Conservation (phyloP, 768 basidiomycete species). For the Paxillus rubicundulus region DNA sequence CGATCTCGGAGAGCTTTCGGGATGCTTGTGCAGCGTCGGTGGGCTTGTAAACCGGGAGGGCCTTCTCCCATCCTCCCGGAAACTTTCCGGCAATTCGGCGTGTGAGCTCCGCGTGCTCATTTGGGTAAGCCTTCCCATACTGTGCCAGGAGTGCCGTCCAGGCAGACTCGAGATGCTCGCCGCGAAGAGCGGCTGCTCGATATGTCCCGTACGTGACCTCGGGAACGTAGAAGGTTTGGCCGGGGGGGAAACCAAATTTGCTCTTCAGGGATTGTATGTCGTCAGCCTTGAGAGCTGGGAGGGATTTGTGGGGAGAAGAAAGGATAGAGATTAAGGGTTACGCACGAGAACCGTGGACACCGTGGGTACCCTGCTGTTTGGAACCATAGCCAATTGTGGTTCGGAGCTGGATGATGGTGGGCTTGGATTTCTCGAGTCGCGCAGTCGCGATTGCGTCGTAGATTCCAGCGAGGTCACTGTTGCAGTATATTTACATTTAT, state of each 20-base stretch:
- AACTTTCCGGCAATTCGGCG: slow-evolving; percentile 83
- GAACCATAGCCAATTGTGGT: slow-evolving; percentile 96
- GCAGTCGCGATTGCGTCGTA: slow-evolving; percentile 76
- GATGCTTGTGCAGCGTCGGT: slow-evolving; percentile 83
- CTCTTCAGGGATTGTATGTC: slow-evolving; percentile 82
- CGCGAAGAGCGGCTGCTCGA: slow-evolving; percentile 62
- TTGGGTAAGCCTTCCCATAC: slow-evolving; percentile 78
- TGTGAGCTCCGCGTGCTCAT: slow-evolving; percentile 80
- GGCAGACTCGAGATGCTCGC: slow-evolving; percentile 66
- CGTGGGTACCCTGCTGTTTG: slow-evolving; percentile 88
- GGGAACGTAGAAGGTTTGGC: slow-evolving; percentile 77
- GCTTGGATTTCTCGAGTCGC: slow-evolving; percentile 73
- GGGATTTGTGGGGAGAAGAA: slow-evolving; percentile 4
- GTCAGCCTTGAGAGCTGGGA: slow-evolving; percentile 83
- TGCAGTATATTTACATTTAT: slow-evolving; percentile 10
- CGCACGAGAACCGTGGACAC: slow-evolving; percentile 91
- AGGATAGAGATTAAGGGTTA: slow-evolving; percentile 18
- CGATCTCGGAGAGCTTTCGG: slow-evolving; percentile 90
- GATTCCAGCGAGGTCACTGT: slow-evolving; percentile 74
- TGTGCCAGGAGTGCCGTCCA: slow-evolving; percentile 69
- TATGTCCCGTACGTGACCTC: slow-evolving; percentile 69
- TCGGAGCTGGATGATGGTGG: slow-evolving; percentile 79
- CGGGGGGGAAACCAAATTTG: slow-evolving; percentile 79
- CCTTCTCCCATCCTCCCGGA: slow-evolving; percentile 83
- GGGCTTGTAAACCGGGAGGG: slow-evolving; percentile 81